These are phyloP conservation scores for Gynandropsis gynandra DNA, from an alignment of 345 rosid species.

Conservation along the genomic window DNA sequence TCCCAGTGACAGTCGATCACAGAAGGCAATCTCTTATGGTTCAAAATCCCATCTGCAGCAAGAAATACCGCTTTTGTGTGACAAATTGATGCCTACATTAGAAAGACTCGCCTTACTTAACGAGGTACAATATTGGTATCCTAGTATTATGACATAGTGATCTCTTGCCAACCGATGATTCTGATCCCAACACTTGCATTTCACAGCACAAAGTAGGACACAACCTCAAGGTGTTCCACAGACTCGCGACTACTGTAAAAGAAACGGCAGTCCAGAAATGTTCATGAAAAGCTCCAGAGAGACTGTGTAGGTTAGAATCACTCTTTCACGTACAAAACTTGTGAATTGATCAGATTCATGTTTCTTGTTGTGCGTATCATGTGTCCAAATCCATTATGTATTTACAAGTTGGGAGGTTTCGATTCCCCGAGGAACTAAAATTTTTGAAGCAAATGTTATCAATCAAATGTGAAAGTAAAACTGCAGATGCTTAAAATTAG, in stretches of 20 bases:
- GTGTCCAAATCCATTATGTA: too few relatives aligned
- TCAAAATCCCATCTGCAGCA: constrained; percentile 34
- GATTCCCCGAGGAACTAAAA: too few relatives aligned
- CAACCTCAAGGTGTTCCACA: constrained; percentile 66
- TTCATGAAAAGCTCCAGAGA: constrained; percentile 1
- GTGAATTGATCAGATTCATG: too few relatives aligned
- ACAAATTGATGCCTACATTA: constrained; percentile 53
- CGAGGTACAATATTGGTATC: constrained; percentile 45
- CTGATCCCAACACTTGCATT: constrained; percentile 1
- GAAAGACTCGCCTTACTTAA: constrained; percentile 75
- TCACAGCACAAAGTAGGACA: constrained; percentile 71
- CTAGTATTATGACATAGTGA: neutral
- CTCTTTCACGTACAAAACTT: too few relatives aligned
- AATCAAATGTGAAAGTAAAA: too few relatives aligned
- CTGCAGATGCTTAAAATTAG: too few relatives aligned
- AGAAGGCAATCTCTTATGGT: constrained; percentile 35
- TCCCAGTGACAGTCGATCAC: constrained; percentile 29
- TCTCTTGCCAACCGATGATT: constrained; percentile 5
- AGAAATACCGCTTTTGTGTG: constrained; percentile 43
- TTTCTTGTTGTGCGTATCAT: too few relatives aligned
- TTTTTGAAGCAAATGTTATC: too few relatives aligned
- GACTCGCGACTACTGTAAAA: constrained; percentile 68
- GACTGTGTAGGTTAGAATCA: neutral
- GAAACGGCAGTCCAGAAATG: constrained; percentile 58
- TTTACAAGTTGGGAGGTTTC: too few relatives aligned